These are phyloP conservation scores for Orbilia ellipsospora DNA, from an alignment of 2,329 filamentous ascomycete genomes.

Conservation along the genomic window DNA sequence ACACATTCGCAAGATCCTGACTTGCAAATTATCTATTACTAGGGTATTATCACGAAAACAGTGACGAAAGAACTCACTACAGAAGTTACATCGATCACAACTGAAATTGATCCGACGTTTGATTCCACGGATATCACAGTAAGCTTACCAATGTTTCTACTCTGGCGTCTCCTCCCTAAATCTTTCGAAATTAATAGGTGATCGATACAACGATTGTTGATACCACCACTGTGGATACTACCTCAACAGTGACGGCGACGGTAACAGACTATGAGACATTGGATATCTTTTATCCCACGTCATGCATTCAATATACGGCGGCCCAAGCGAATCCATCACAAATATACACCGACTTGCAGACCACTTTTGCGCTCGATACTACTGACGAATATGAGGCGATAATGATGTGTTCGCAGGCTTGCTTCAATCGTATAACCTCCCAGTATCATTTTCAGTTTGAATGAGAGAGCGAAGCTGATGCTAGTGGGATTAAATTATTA, in stretches of 20 bases:
- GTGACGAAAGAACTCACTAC: conserved; percentile 4
- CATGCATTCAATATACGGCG: conserved; percentile 14
- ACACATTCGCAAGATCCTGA: not conserved
- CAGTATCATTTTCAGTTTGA: not conserved
- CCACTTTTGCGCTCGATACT: conserved; percentile 17
- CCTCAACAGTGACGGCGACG: conserved; percentile 1
- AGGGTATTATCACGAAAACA: not conserved
- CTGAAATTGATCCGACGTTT: not conserved
- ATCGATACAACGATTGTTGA: conserved; percentile 13
- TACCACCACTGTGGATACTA: conserved; percentile 3
- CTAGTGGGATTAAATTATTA: not conserved
- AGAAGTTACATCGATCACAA: conserved; percentile 7
- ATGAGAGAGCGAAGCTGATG: not conserved
- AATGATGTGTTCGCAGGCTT: conserved; percentile 24
- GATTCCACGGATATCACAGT: conserved; percentile 15
- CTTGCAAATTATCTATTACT: not conserved
- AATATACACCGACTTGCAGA: conserved; percentile 25
- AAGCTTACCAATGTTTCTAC: not conserved
- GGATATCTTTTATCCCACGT: conserved; percentile 13
- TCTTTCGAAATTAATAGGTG: conserved; percentile 1
- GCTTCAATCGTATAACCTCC: conserved; percentile 2
- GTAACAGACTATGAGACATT: conserved; percentile 18
- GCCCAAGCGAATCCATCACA: conserved; percentile 18
- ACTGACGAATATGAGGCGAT: conserved; percentile 18
- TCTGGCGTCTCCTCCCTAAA: not conserved